Evolutionary conservation across 2,329 filamentous ascomycete genomes (phyloP), one percentile per base, ranked within the genome.

Genomic region (Aspergillus fischeri): DNA sequence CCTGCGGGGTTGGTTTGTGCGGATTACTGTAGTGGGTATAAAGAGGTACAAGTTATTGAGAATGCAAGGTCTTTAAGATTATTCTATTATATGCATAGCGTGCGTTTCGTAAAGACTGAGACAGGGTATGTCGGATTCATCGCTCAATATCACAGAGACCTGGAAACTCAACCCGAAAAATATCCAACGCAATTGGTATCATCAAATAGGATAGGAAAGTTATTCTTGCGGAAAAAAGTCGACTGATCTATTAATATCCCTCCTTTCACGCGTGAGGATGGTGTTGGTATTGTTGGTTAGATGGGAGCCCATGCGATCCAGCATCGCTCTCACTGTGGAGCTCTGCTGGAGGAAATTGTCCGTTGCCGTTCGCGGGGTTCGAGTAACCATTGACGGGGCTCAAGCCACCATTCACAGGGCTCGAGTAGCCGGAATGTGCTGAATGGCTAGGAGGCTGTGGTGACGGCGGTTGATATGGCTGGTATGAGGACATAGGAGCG

Each of bases 381-480:
- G 44, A 47, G 21, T 47, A 47, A 7, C 44, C 44, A 47, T 17
- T 25, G 5, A 24, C 44, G 14, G 44, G 44, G 44, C 44, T 47
- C 4, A 20, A 27, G 21, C 32, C 32, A 14, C 44, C 44, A 47
- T 2, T 25, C 11, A 3, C 11, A 25, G 44, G 44, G 44, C 44
- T 47, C 21, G 44, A 47, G 21, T 47, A 47, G 11, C 24, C 24
- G 9, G 52, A 24, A 27, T 49, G n/a, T 28, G 44, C 41, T 28
- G 28, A 10, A n/a, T 55, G 52, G 38, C 51, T 44, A 21, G 55
- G 54, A 24, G 54, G 35, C 17, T 55, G 59, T 4, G 32, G 25
- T 27, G 44, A 21, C 24, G 17, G 25, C 5, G 47, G 32, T 8
- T 52, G 49, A 44, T 62, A 59, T n/a, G 49, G 35, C 52, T 55